phyloP scores from a whole-genome alignment of 2,329 filamentous ascomycete species.

The Corniculantispora saksenae region DNA sequence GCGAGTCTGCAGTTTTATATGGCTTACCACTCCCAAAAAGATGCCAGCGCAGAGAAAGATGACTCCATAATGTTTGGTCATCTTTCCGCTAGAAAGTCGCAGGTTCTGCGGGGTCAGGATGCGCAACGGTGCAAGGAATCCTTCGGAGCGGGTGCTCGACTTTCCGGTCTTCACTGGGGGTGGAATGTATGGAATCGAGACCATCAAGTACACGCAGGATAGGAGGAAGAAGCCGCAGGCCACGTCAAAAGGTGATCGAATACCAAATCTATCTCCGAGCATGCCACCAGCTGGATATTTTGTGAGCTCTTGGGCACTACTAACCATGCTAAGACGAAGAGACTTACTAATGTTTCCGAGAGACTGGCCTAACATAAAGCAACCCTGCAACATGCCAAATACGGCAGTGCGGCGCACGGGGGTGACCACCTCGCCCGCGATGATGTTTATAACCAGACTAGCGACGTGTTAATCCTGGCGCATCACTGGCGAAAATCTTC shows the following conservation, averaged over 20 bases:
- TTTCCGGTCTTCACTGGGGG: conserved; percentile 32
- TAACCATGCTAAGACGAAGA: neutral
- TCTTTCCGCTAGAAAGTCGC: conserved; percentile 49
- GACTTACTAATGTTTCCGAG: conserved; percentile 59
- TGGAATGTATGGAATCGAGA: conserved; percentile 52
- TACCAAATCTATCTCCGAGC: conserved; percentile 63
- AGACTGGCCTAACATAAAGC: conserved; percentile 66
- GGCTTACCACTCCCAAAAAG: conserved; percentile 62
- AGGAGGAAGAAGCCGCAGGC: conserved; percentile 59
- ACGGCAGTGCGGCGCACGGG: conserved; percentile 62
- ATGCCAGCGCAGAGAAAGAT: conserved; percentile 65
- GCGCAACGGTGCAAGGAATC: conserved; percentile 63
- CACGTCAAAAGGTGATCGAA: conserved; percentile 64
- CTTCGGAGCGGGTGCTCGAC: conserved; percentile 33
- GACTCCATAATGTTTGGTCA: conserved; percentile 60
- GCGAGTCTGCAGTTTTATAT: neutral
- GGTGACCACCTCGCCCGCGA: conserved; percentile 65
- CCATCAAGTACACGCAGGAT: conserved; percentile 42
- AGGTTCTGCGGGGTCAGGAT: conserved; percentile 62
- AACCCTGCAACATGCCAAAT: conserved; percentile 66
- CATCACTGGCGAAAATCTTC: neutral
- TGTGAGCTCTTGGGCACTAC: neutral
- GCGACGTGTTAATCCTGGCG: neutral
- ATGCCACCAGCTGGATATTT: conserved; percentile 56
- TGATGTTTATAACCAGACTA: conserved; percentile 65